phyloP scores from a whole-genome alignment of 2,329 filamentous ascomycete species.

The Colletotrichum higginsianum region DNA sequence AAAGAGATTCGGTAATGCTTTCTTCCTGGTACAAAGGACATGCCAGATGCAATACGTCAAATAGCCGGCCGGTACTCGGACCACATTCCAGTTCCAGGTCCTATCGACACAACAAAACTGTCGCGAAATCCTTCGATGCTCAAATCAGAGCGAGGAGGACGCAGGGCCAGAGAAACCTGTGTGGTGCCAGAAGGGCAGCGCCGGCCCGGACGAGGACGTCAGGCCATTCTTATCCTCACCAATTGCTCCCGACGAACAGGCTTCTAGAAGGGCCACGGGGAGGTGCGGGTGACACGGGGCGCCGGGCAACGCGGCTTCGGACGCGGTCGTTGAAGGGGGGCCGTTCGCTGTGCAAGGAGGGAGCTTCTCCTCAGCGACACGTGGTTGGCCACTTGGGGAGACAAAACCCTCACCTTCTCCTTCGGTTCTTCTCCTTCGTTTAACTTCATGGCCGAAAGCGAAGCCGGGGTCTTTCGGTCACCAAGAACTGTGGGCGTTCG shows the following conservation, averaged over 20 bases:
- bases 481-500: slow-evolving; percentile 16
- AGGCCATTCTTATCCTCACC: slow-evolving; percentile 30
- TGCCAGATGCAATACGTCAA: background rate
- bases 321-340: slow-evolving; percentile 8
- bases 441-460: background rate
- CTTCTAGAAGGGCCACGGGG: slow-evolving; percentile 13
- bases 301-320: background rate
- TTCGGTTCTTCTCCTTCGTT: background rate
- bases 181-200: slow-evolving; percentile 7
- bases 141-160: slow-evolving; percentile 3
- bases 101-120: background rate
- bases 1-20: background rate
- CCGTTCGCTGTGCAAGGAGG: slow-evolving; percentile 4
- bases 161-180: background rate
- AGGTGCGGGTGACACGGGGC: background rate
- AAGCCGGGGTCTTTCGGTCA: background rate
- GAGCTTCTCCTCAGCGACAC: background rate
- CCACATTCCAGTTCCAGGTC: too few species aligned
- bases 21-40: background rate
- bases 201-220: slow-evolving; percentile 9
- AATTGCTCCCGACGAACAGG: slow-evolving; percentile 13
- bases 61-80: background rate
- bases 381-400: background rate
- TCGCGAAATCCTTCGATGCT: background rate
- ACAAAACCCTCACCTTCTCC: background rate